A percentile compares a stretch with the other conserved stretches of the same genome.
Evolutionary conservation across 2,329 filamentous ascomycete genomes (phyloP).

Genomic region (Ascochyta koolunga): DNA sequence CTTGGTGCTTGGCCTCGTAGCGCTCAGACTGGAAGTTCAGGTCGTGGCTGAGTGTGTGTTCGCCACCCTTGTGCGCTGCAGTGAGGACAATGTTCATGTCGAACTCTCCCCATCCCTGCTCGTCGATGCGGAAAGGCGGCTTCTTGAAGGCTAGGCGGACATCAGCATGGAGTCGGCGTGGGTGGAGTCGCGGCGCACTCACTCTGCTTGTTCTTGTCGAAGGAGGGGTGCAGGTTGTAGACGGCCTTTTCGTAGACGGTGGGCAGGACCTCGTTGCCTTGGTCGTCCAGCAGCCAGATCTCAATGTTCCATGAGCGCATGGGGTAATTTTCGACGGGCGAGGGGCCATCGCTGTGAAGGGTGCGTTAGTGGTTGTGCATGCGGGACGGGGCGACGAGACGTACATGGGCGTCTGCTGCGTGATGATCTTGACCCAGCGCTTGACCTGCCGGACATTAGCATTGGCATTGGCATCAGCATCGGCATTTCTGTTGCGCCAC

Average conservation of each 20-base stretch:
- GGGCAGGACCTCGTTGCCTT: constrained; percentile 82
- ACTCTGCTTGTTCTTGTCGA: constrained; percentile 87
- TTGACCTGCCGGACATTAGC: constrained; percentile 63
- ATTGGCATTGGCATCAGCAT: too few species aligned
- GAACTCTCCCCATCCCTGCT: constrained; percentile 99
- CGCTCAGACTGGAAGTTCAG: constrained; percentile 83
- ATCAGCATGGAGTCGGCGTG: neutral
- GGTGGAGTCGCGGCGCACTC: constrained; percentile 28
- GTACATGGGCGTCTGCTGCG: constrained; percentile 88
- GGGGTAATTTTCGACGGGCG: constrained; percentile 84
- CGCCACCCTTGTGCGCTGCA: constrained; percentile 82
- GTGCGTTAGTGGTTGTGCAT: constrained; percentile 18
- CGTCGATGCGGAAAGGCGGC: constrained; percentile 85
- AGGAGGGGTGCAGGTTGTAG: constrained; percentile 93
- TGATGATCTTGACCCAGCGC: constrained; percentile 90
- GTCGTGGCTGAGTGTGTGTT: constrained; percentile 82
- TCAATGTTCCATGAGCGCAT: constrained; percentile 92
- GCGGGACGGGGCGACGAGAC: constrained; percentile 55
- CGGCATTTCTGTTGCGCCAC: neutral
- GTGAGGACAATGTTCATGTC: constrained; percentile 88
- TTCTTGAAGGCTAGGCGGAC: constrained; percentile 66
- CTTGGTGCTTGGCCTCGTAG: constrained; percentile 82
- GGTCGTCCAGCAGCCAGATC: constrained; percentile 82
- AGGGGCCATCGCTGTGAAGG: constrained; percentile 71
- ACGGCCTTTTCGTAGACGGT: constrained; percentile 89